These are phyloP conservation scores for Gracilaria domingensis DNA, from an alignment of 23 red algal genomes.

Conservation along the genomic window DNA sequence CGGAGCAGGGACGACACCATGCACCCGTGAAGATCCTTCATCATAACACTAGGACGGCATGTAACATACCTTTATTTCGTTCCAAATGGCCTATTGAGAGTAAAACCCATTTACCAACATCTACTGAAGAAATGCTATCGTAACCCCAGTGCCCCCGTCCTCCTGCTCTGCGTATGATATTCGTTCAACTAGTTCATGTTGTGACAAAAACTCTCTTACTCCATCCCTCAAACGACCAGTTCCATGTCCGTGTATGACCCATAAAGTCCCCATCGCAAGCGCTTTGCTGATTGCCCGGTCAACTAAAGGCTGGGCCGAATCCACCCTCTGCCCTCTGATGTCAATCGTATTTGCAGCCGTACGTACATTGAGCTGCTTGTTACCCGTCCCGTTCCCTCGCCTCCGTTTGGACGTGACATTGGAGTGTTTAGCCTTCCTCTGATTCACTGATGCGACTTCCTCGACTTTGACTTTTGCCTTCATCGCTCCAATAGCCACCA, in stretches of 20 bases:
- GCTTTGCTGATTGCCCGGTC: constrained; percentile 75
- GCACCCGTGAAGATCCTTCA: no score
- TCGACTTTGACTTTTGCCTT: constrained; percentile 68
- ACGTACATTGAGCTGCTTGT: constrained; percentile 52
- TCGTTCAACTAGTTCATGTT: constrained; percentile 70
- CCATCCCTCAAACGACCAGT: constrained; percentile 78
- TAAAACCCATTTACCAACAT: neutral
- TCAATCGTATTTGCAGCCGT: constrained; percentile 81
- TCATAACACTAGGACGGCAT: no score
- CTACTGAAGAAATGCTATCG: constrained; percentile 65
- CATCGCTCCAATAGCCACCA: constrained; percentile 73
- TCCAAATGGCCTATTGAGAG: no score
- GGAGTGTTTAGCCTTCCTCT: neutral
- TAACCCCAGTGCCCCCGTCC: constrained; percentile 85
- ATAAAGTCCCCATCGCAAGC: constrained; percentile 74
- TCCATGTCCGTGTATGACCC: constrained; percentile 95
- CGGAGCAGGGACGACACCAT: no score
- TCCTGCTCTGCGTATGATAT: constrained; percentile 68
- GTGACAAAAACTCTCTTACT: constrained; percentile 67
- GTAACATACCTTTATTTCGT: no score
- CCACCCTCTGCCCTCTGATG: constrained; percentile 85
- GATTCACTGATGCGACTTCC: constrained; percentile 33
- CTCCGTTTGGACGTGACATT: neutral
- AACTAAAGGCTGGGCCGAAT: constrained; percentile 67
- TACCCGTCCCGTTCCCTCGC: neutral